A percentile compares a stretch with the other conserved stretches of the same genome.
Evolutionary conservation across 352 stramenopile species (phyloP).

Genomic region (Phytophthora pini): DNA sequence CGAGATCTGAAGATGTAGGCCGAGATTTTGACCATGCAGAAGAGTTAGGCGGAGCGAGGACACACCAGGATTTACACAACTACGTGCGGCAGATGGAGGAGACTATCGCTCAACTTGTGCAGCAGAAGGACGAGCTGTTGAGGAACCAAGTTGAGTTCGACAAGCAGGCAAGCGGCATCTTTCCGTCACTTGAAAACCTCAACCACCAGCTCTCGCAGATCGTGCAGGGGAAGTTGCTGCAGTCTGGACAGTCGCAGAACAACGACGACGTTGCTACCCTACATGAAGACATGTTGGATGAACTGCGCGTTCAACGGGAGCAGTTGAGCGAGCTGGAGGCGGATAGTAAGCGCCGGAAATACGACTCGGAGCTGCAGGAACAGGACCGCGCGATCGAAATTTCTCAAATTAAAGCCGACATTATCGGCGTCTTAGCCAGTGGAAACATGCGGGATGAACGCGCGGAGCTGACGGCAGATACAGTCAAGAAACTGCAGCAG

Average conservation of each 20-base stretch:
- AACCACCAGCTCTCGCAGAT: constrained; percentile 84
- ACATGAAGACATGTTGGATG: constrained; percentile 73
- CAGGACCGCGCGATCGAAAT: constrained; percentile 76
- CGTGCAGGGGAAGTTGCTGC: constrained; percentile 70
- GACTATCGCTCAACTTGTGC: constrained; percentile 77
- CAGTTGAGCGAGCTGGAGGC: constrained; percentile 77
- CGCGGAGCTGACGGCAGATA: constrained; percentile 58
- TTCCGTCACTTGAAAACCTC: constrained; percentile 79
- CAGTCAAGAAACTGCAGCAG: constrained; percentile 66
- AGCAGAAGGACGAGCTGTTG: constrained; percentile 79
- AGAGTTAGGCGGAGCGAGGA: constrained; percentile 31
- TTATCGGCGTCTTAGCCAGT: constrained; percentile 70
- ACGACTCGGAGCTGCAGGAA: constrained; percentile 84
- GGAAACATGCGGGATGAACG: constrained; percentile 77
- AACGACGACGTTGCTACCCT: constrained; percentile 69
- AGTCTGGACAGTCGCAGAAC: constrained; percentile 49
- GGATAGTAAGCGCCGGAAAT: constrained; percentile 68
- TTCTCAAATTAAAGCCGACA: constrained; percentile 76
- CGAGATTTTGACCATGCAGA: constrained; percentile 27
- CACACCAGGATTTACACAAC: constrained; percentile 59
- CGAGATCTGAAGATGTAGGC: constrained; percentile 17
- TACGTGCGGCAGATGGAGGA: constrained; percentile 87
- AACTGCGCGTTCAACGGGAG: constrained; percentile 77
- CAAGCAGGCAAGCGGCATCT: constrained; percentile 85
- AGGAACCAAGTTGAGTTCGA: constrained; percentile 84